Evolutionary conservation across 2,329 filamentous ascomycete genomes (phyloP).

Genomic region (Pezicula carpinea): DNA sequence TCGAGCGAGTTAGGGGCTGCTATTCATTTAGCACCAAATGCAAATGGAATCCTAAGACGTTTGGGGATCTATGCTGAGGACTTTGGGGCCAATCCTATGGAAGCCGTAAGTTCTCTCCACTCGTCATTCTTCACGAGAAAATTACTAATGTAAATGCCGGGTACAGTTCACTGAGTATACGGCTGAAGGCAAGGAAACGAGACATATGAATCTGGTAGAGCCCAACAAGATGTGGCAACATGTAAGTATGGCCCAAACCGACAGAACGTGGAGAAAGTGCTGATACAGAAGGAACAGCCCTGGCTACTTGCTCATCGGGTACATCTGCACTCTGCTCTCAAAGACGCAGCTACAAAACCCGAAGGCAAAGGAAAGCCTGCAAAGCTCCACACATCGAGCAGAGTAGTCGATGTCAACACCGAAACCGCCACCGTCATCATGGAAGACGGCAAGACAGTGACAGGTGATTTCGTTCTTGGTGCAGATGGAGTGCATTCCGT

Average conservation of each 20-base stretch:
- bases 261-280: neutral
- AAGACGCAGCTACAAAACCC: conserved; percentile 36
- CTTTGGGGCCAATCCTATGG: conserved; percentile 30
- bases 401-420: conserved; percentile 39
- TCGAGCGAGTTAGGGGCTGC: conserved; percentile 55
- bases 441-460: conserved; percentile 36
- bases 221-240: conserved; percentile 42
- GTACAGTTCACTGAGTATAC: conserved; percentile 1
- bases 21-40: conserved; percentile 58
- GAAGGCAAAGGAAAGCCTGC: conserved; percentile 33
- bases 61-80: conserved; percentile 37
- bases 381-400: conserved; percentile 36
- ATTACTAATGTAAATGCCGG: neutral
- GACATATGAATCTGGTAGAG: conserved; percentile 29
- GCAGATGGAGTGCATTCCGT: conserved; percentile 45
- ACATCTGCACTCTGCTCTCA: conserved; percentile 47
- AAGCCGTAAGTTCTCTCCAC: conserved; percentile 1
- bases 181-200: conserved; percentile 5
- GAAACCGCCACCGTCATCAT: conserved; percentile 37
- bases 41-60: conserved; percentile 48
- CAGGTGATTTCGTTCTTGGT: conserved; percentile 47
- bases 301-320: conserved; percentile 52
- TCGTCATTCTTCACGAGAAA: too few species aligned
- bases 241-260: neutral
- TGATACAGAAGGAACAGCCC: conserved; percentile 8